phyloP scores from a whole-genome alignment of 108 stramenopile species.

The Skeletonema potamos region DNA sequence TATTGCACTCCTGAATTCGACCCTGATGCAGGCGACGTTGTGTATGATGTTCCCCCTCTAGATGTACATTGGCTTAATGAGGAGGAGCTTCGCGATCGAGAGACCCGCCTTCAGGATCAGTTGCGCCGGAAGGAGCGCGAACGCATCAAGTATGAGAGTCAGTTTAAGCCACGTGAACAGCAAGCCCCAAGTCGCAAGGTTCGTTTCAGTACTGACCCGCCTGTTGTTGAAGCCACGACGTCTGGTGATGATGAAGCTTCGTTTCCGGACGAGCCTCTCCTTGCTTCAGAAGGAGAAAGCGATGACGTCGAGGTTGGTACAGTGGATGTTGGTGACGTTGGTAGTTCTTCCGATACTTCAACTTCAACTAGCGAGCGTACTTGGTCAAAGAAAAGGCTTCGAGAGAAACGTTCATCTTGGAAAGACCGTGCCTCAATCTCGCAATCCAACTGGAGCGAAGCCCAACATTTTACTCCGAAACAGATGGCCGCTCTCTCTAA shows the following conservation, averaged over 20 bases:
- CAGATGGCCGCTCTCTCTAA: too few species aligned
- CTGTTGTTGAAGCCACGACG: too few species aligned
- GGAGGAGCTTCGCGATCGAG: neutral
- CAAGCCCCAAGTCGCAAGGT: too few species aligned
- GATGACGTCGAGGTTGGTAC: neutral
- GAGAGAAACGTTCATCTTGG: too few species aligned
- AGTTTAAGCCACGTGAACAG: neutral
- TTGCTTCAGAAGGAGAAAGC: neutral
- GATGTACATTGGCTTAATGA: neutral
- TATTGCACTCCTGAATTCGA: neutral
- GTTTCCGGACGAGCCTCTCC: neutral
- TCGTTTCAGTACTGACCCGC: neutral
- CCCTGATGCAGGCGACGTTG: neutral
- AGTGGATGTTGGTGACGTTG: neutral
- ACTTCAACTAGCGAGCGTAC: too few species aligned
- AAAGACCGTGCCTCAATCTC: too few species aligned
- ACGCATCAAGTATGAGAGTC: neutral
- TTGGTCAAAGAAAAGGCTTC: too few species aligned
- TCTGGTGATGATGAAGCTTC: neutral
- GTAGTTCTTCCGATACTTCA: too few species aligned
- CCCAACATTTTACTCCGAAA: too few species aligned
- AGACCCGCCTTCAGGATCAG: neutral
- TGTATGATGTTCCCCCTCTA: neutral
- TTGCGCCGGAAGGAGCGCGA: neutral
- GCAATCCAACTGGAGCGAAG: too few species aligned